Evolutionary conservation across 352 stramenopile species (phyloP), one percentile per base, ranked within the genome.

Genomic region (Pythium vanterpoolii): DNA sequence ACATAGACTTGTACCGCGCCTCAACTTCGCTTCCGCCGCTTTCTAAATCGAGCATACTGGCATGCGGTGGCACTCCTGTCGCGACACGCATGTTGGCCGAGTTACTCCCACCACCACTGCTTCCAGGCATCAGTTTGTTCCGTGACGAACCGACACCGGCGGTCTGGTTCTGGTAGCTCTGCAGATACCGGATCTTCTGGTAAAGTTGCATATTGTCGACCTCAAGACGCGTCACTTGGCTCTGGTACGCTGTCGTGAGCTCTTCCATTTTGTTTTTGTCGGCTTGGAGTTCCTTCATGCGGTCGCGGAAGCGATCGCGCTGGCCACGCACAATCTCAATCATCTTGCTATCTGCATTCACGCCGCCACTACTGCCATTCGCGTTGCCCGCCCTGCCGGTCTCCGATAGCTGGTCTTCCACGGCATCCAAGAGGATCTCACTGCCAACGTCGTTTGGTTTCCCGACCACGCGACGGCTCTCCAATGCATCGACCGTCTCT

Each of bases 141-240:
- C 46, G 26, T 1, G 45, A 52, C 19, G 34, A 49, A 1, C 56
- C 30, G 5, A 40, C 30, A 4, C 47, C 66, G 26, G 60, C n/a
- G n/a, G n/a, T n/a, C n/a, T n/a, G n/a, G n/a, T n/a, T 72, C n/a
- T 74, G 67, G 57, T 91, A 93, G 68, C 78, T 96, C 51, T 93
- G 79, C 47, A 95, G 50, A 56, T 90, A 93, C 4, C 86, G 79
- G 50, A 96, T 90, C 70, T 96, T 97, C 64, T 96, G 79, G 59
- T 96, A 96, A 14, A 97, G 68, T 60, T 95, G 81, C 74, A 96
- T 90, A 73, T 97, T 97, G 71, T 96, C 89, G 0, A 74, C 77
- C 68, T 96, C 86, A 28, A 97, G 73, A 28, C 81, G 83, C 3
- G 80, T 55, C 19, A 86, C 80, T 26, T 82, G 85, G 52, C 59